Conservation (phyloP, 2,329 filamentous ascomycete genomes). For the Fusarium armeniacum region DNA sequence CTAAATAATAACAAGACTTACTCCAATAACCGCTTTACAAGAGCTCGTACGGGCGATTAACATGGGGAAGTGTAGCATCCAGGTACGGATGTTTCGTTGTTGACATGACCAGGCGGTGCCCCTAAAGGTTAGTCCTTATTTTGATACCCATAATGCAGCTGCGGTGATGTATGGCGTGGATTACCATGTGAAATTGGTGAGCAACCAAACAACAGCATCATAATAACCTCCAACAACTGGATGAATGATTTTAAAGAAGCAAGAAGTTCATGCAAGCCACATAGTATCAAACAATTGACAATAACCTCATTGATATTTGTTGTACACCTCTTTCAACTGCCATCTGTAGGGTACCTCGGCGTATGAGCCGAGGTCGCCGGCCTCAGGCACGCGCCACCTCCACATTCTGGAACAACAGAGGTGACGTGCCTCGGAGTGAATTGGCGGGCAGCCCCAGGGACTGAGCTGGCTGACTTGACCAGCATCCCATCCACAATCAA, state of each 20-base stretch:
- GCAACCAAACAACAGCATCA: background rate
- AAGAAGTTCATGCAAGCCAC: fast-evolving
- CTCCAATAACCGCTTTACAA: background rate
- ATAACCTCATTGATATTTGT: background rate
- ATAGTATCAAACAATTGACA: fast-evolving
- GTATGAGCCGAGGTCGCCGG: conserved; percentile 35
- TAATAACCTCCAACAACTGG: too few species aligned
- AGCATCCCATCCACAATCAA: conserved; percentile 12
- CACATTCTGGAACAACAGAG: conserved; percentile 28
- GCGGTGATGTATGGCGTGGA: background rate
- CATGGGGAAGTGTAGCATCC: background rate
- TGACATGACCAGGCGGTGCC: background rate
- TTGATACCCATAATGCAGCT: background rate
- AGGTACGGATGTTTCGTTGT: background rate
- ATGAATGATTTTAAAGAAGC: fast-evolving
- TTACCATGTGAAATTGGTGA: background rate
- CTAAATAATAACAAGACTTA: background rate
- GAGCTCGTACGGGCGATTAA: background rate
- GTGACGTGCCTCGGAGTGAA: conserved; percentile 49
- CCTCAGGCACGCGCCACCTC: conserved; percentile 47
- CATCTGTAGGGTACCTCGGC: conserved; percentile 35
- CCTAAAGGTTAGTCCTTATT: background rate
- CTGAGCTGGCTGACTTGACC: conserved; percentile 23
- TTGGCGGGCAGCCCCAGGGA: conserved; percentile 23
- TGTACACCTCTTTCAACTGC: conserved; percentile 2